These are phyloP conservation scores for Hypoxylon sp. DNA, from an alignment of 2,329 filamentous ascomycete species.

Conservation along the genomic window DNA sequence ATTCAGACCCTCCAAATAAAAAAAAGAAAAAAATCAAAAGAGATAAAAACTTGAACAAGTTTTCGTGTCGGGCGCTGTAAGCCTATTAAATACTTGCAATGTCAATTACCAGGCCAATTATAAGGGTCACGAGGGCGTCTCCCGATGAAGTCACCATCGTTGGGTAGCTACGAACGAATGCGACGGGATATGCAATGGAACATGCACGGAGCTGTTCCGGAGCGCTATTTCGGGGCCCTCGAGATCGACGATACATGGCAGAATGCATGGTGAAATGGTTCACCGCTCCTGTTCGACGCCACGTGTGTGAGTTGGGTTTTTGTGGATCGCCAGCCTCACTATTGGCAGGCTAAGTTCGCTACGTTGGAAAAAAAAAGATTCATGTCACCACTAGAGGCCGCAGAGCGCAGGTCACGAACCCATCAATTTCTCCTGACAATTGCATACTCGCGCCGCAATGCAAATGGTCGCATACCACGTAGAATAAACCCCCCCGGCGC, in stretches of 20 bases:
- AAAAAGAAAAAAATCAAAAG: not conserved
- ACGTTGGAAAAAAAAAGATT: conserved; percentile 4
- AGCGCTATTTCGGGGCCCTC: not conserved
- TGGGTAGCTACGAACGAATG: not conserved
- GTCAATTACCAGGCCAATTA: not conserved
- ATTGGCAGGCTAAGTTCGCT: conserved; percentile 7
- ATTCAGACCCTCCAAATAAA: not conserved
- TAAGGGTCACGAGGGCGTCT: conserved; percentile 1
- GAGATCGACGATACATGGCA: not conserved
- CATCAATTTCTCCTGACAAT: conserved; percentile 25
- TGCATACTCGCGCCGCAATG: conserved; percentile 23
- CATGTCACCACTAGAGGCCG: not conserved
- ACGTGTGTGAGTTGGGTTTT: conserved; percentile 5
- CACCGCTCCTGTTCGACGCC: conserved; percentile 6
- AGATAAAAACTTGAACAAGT: not conserved
- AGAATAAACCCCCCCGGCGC: conserved; percentile 19
- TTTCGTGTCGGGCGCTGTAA: not conserved
- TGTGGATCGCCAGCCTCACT: not conserved
- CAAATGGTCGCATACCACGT: conserved; percentile 41
- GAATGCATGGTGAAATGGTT: conserved; percentile 2
- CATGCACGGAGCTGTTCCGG: conserved; percentile 1
- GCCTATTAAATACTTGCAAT: not conserved
- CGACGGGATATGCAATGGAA: not conserved
- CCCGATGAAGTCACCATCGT: not conserved
- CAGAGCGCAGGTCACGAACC: conserved; percentile 4